These are phyloP conservation scores for Colletotrichum sp. DNA, from an alignment of 2,329 filamentous ascomycete genomes.

Conservation along the genomic window DNA sequence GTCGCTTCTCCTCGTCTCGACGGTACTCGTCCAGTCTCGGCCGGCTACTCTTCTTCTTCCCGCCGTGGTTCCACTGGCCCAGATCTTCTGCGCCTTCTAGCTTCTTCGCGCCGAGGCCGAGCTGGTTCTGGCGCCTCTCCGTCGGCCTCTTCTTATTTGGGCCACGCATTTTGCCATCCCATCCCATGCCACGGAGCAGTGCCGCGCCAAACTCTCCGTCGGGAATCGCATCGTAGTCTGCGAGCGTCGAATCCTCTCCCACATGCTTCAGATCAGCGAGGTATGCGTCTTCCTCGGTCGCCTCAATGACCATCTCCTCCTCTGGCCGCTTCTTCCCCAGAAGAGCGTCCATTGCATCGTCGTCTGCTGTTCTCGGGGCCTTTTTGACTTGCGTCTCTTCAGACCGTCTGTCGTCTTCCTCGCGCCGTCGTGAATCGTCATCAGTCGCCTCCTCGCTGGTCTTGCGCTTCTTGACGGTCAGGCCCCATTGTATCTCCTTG, in stretches of 20 bases:
- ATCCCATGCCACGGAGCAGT: constrained; percentile 91
- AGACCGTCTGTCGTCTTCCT: neutral
- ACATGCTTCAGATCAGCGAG: constrained; percentile 71
- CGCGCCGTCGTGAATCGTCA: constrained; percentile 5
- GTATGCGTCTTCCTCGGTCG: constrained; percentile 72
- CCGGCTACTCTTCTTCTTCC: constrained; percentile 47
- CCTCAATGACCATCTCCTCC: constrained; percentile 56
- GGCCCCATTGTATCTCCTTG: constrained; percentile 60
- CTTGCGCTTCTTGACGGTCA: constrained; percentile 51
- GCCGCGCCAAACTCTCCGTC: constrained; percentile 95
- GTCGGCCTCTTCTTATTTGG: constrained; percentile 64
- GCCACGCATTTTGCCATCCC: constrained; percentile 73
- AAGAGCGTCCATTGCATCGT: constrained; percentile 70
- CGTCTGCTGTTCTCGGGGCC: constrained; percentile 30
- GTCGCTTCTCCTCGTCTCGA: constrained; percentile 36
- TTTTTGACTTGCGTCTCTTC: neutral
- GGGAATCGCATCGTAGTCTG: constrained; percentile 86
- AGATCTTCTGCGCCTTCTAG: constrained; percentile 74
- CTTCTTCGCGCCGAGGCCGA: constrained; percentile 90
- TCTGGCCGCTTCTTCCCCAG: constrained; percentile 56
- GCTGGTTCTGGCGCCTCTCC: constrained; percentile 76
- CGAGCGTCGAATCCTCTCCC: constrained; percentile 77
- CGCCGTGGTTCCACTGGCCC: constrained; percentile 79
- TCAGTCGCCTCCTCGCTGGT: constrained; percentile 59
- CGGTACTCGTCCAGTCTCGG: constrained; percentile 56